Evolutionary conservation across 345 rosid genomes (phyloP), one percentile per base, ranked within the genome.

Genomic region (Balakata baccata): DNA sequence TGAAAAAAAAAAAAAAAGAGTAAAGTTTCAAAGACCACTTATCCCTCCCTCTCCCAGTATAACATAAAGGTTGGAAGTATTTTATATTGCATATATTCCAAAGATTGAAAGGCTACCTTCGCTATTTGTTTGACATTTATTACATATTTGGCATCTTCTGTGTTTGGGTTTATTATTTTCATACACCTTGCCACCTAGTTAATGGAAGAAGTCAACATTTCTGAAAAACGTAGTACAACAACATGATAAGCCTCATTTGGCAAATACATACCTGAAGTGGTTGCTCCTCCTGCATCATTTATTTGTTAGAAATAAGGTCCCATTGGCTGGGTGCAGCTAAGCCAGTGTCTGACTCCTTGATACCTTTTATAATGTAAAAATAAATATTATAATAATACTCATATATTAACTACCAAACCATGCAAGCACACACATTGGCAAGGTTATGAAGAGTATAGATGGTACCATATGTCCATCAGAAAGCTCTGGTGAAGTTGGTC

Each of bases 241-340:
- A 41, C 14, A 39, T 7, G 11, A 12, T 43, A 43, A 12, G 43
- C 37, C 51, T 70, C 61, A 2, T 53, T 45, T 14, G 38, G 16
- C 0, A 70, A 38, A 64, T n/a, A 47, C 34, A 11, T 29, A 81
- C 86, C 88, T 95, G 99, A 57, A 95, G 96, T 11, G 99, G 99
- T 69, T 95, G 98, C 81, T 95, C 99, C 77, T 95, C 99, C 77
- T 95, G 99, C 99, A 95, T 95, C 99, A 95, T 95, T 75, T 95
- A 98, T 73, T 95, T 95, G 69, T 95, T 98, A 1, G 99, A 95
- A 13, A 95, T 98, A 65, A 95, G 99, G 84, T 95, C 99, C 99
- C 99, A 95, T 53, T 95, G 99, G 79, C 98, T 92, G 3, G 99
- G 99, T 64, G 97, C 90, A 75, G 99, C 98, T 74, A 94, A 80